Percentiles rank a stretch among this genome's conserved stretches.
These are phyloP conservation scores for Sphagnum fallax DNA, from an alignment of 228 moss, liverwort and hornwort genomes.

Conservation along the genomic window DNA sequence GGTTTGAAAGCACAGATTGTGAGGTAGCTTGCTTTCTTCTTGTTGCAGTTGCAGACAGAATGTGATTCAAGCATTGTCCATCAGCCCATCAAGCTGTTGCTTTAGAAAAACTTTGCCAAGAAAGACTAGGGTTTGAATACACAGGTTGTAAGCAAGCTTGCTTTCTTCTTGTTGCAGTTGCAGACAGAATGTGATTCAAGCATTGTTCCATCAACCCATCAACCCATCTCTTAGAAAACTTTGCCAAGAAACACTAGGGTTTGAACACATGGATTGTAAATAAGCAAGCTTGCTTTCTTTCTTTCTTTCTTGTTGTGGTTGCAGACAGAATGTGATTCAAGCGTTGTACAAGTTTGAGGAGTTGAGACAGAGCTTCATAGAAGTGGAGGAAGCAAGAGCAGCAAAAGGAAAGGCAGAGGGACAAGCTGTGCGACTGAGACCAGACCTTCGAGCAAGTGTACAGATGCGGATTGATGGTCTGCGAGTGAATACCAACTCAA, in stretches of 20 bases:
- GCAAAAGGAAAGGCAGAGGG: slow-evolving; percentile 1
- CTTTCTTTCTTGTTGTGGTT: background rate
- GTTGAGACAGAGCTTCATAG: slow-evolving; percentile 18
- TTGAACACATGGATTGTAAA: no score
- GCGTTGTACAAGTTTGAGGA: slow-evolving; percentile 30
- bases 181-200: no score
- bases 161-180: background rate
- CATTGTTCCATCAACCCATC: no score
- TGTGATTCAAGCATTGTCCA: no score
- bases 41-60: background rate
- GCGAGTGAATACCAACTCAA: slow-evolving; percentile 24
- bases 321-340: slow-evolving; percentile 6
- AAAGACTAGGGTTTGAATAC: no score
- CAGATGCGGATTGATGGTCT: slow-evolving; percentile 28
- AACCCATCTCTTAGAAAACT: no score
- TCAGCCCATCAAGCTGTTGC: no score
- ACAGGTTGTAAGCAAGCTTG: no score
- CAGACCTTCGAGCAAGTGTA: slow-evolving; percentile 34
- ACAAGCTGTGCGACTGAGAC: slow-evolving; percentile 3
- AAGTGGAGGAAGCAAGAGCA: slow-evolving; percentile 12
- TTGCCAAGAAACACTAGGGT: no score
- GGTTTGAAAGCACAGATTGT: no score
- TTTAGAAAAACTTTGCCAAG: no score
- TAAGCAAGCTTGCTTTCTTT: background rate
- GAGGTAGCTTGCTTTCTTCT: background rate